Conservation (phyloP, 2,329 filamentous ascomycete species). For the Ceratocystis colombiana region DNA sequence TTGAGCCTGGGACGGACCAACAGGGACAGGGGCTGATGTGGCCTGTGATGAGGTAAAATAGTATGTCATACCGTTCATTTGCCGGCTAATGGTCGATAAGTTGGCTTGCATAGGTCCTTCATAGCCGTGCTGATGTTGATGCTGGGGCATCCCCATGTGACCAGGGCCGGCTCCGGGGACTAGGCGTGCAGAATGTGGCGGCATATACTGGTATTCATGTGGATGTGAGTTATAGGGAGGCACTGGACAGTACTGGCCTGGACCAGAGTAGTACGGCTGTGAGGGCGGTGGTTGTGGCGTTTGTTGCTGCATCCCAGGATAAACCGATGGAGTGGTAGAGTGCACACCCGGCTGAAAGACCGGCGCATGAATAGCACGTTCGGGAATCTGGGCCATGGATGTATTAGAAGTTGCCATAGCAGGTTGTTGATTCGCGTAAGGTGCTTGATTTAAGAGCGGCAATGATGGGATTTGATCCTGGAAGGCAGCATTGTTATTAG, state of each 20-base stretch:
- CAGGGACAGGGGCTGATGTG: neutral
- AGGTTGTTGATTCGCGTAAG: neutral
- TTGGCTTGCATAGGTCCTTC: neutral
- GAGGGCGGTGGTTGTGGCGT: conserved; percentile 1
- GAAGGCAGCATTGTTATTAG: conserved; percentile 6
- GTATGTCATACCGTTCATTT: conserved; percentile 92
- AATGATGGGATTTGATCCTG: conserved; percentile 11
- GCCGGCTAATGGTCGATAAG: conserved; percentile 53
- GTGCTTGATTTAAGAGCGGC: neutral
- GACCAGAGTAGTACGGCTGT: conserved; percentile 2
- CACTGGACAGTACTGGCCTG: neutral
- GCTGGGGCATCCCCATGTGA: conserved; percentile 31
- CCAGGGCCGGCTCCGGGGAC: conserved; percentile 30
- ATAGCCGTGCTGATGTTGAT: conserved; percentile 6
- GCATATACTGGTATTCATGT: conserved; percentile 24
- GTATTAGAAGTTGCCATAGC: neutral
- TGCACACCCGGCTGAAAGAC: conserved; percentile 58
- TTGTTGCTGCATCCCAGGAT: conserved; percentile 37
- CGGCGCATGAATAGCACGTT: conserved; percentile 80
- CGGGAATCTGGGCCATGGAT: conserved; percentile 77
- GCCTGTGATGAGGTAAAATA: conserved; percentile 48
- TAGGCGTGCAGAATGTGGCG: conserved; percentile 31
- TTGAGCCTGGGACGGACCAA: neutral
- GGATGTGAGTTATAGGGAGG: conserved; percentile 30
- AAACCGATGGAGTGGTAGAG: conserved; percentile 46